phyloP scores from a whole-genome alignment of 176 grass and related monocot species.

The Triticum aestivum region DNA sequence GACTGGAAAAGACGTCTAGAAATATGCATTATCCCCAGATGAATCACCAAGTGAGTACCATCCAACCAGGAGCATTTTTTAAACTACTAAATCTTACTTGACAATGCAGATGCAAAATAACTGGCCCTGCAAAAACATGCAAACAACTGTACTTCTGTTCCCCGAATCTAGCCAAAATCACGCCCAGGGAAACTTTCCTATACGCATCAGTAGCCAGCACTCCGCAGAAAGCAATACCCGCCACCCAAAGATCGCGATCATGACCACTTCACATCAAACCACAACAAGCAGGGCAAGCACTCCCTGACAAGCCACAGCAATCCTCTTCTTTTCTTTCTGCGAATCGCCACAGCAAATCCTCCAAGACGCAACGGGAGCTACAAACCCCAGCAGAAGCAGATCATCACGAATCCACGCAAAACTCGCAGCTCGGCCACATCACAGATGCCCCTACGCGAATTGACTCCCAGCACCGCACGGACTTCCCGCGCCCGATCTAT shows the following conservation, averaged over 20 bases:
- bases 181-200: background rate
- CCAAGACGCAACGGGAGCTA: background rate
- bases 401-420: background rate
- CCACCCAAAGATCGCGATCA: background rate
- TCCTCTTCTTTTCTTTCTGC: background rate
- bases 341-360: background rate
- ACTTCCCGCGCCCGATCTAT: background rate
- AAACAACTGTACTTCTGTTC: background rate
- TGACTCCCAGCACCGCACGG: background rate
- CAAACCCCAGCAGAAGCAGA: background rate
- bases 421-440: background rate
- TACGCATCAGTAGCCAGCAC: background rate
- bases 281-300: background rate
- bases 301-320: background rate
- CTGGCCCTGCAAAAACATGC: background rate
- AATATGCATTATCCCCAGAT: background rate
- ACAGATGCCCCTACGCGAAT: background rate
- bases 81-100: background rate
- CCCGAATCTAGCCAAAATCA: too few species aligned
- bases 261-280: background rate
- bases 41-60: background rate
- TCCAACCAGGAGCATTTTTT: background rate
- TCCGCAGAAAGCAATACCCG: background rate
- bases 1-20: background rate
- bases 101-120: background rate